A percentile compares a stretch with the other conserved stretches of the same genome.
Evolutionary conservation across 805 yeast genomes (phyloP).

Genomic region (Maudiozyma barnettii): DNA sequence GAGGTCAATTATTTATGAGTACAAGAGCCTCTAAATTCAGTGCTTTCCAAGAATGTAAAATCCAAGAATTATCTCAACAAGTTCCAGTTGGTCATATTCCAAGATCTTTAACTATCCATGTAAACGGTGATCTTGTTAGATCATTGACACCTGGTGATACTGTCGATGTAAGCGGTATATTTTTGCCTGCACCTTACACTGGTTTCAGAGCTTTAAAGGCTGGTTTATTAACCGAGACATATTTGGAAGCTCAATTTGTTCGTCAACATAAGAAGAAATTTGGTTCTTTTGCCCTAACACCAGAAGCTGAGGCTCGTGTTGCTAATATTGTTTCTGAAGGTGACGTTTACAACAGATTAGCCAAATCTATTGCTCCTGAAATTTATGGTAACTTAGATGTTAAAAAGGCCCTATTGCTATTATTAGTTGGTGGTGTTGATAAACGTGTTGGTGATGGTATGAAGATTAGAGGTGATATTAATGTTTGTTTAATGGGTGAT

Average conservation of each 20-base stretch:
- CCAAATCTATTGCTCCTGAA: conserved; percentile 93
- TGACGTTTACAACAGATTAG: conserved; percentile 66
- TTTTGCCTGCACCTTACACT: conserved; percentile 89
- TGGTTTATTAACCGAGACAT: conserved; percentile 90
- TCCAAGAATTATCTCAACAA: conserved; percentile 91
- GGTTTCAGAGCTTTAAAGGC: conserved; percentile 90
- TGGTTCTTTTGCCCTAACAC: conserved; percentile 50
- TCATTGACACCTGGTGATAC: conserved; percentile 87
- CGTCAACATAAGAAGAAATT: conserved; percentile 85
- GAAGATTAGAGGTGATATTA: conserved; percentile 95
- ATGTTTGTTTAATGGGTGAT: conserved; percentile 94
- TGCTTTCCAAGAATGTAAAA: conserved; percentile 89
- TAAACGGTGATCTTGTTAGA: conserved; percentile 88
- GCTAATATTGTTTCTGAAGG: conserved; percentile 48
- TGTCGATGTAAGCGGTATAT: conserved; percentile 87
- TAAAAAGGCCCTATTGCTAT: conserved; percentile 75
- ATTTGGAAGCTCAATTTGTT: conserved; percentile 76
- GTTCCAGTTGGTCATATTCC: conserved; percentile 99
- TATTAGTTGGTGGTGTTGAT: conserved; percentile 91
- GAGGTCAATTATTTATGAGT: conserved; percentile 84
- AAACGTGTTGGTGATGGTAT: conserved; percentile 94
- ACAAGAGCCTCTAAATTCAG: conserved; percentile 94
- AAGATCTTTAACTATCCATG: conserved; percentile 71
- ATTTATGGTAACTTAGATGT: conserved; percentile 91
- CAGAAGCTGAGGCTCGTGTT: conserved; percentile 48